phyloP scores from a whole-genome alignment of 371 early-diverging fungal genomes.

The Mortierella sp. region DNA sequence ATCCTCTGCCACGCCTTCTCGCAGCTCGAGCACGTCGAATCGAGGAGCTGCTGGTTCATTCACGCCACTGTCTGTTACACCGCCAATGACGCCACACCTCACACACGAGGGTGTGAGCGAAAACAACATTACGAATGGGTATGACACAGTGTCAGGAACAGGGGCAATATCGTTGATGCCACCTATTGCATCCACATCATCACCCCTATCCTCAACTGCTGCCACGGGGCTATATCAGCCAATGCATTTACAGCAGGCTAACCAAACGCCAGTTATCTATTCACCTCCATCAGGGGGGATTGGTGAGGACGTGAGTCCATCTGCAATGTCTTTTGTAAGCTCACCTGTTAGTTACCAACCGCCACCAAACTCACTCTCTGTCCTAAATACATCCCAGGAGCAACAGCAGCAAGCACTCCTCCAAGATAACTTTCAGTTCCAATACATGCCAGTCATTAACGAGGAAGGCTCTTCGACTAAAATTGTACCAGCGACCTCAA shows the following conservation, averaged over 20 bases:
- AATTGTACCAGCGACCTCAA: background rate
- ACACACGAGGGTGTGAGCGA: constrained; percentile 10
- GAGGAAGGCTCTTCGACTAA: background rate
- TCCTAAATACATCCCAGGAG: background rate
- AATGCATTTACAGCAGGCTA: background rate
- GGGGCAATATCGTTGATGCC: background rate
- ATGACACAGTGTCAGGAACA: constrained; percentile 1
- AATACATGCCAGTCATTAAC: constrained; percentile 6
- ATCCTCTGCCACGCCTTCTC: constrained; percentile 51
- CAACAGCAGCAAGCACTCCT: constrained; percentile 6
- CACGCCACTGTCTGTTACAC: constrained; percentile 42
- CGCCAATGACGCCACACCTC: constrained; percentile 42
- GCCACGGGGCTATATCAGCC: constrained; percentile 4
- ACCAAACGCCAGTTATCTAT: constrained; percentile 12
- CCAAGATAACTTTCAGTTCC: constrained; percentile 17
- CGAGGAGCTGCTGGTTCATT: constrained; percentile 28
- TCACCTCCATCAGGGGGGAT: constrained; percentile 1
- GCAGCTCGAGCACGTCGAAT: constrained; percentile 54
- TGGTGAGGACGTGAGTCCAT: constrained; percentile 9
- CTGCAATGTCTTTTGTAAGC: constrained; percentile 20
- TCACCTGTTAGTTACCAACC: constrained; percentile 40
- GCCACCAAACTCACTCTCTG: constrained; percentile 16
- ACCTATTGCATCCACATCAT: background rate
- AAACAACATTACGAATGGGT: background rate
- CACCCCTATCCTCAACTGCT: background rate